Base-by-base conservation (phyloP, 2,329 filamentous ascomycete species). In the Torrubiella hemipterigena region DNA sequence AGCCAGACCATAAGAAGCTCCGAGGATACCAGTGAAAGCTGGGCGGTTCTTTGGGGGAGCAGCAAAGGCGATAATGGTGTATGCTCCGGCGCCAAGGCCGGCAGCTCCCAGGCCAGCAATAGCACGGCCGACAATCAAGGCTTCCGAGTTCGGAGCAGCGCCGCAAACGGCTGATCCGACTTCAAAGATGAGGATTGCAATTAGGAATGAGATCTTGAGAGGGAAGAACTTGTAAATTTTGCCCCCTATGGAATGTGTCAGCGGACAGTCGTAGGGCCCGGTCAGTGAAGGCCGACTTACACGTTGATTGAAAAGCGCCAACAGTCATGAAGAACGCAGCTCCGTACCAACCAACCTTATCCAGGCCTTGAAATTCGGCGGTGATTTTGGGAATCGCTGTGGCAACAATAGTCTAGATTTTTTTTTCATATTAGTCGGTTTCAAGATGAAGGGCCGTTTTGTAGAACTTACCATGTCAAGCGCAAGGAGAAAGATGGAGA, bases 281-380 rank as follows among this genome's bases (percentile, higher is more conserved):
- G 21, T 23, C 9, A 8, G 8, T 23, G 21, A 8, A 23, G 9
- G 7, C 6, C 6, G 9, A 35, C 38, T 22, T 36, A 40, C 46
- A 57, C 18, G 47, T 44, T 3, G 50, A 48, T 42, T 57, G 54
- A 39, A 52, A 50, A 24, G 45, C 48, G 4, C 50, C 56, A 8
- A 56, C 38, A 5, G 56, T 57, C 30, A 63, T 45, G 41, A 65
- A 60, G 39, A 57, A 67, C 11, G 61, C 62, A 7, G 61, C 55
- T 4, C 63, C 65, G 39, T 73, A 72, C 69, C 69, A 73, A 12
- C 61, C 58, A 10, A 68, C 55, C 32, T 67, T 56, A 15, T 53
- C 49, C 6, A 67, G 51, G 22, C 55, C 49, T 26, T 59, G 47
- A 46, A 63, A 60, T 19, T 60, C 53, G 38, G 53, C 56, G 3